These are phyloP conservation scores for Penicillium crustosum DNA, from an alignment of 2,329 filamentous ascomycete species.

Conservation along the genomic window DNA sequence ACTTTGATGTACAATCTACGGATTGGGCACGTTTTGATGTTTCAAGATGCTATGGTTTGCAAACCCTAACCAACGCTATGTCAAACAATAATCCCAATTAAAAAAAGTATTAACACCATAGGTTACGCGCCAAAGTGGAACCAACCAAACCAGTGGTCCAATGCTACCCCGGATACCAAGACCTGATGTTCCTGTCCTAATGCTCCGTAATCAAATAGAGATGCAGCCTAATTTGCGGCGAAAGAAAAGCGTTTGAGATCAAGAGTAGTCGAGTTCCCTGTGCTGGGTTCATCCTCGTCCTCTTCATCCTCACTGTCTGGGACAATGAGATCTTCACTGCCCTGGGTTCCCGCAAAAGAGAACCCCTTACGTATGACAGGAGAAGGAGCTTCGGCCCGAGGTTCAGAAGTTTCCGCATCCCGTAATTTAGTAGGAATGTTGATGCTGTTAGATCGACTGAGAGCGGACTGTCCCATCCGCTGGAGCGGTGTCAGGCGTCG, in stretches of 20 bases:
- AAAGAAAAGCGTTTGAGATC: conserved; percentile 43
- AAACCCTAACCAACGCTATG: conserved; percentile 10
- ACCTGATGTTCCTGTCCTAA: conserved; percentile 8
- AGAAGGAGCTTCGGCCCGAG: conserved; percentile 7
- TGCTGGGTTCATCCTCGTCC: conserved; percentile 22
- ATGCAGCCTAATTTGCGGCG: conserved; percentile 25
- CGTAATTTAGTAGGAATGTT: conserved; percentile 26
- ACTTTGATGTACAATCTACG: neutral
- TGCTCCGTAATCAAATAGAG: conserved; percentile 16
- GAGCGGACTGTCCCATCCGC: conserved; percentile 42
- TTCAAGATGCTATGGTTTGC: neutral
- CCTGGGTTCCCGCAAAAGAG: conserved; percentile 26
- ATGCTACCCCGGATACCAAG: conserved; percentile 13
- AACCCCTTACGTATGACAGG: neutral
- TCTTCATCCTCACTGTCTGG: conserved; percentile 52
- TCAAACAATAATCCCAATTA: conserved; percentile 4
- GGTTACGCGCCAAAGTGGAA: conserved; percentile 14
- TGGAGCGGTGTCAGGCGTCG: conserved; percentile 42
- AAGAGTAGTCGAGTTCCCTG: conserved; percentile 18
- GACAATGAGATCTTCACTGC: conserved; percentile 55
- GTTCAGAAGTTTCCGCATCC: conserved; percentile 6
- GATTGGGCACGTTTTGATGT: neutral
- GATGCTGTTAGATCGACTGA: conserved; percentile 40
- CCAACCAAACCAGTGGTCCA: conserved; percentile 3
- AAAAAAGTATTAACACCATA: neutral